Conservation (phyloP, 176 grass and related monocot genomes). For the Miscanthus lutarioriparius region DNA sequence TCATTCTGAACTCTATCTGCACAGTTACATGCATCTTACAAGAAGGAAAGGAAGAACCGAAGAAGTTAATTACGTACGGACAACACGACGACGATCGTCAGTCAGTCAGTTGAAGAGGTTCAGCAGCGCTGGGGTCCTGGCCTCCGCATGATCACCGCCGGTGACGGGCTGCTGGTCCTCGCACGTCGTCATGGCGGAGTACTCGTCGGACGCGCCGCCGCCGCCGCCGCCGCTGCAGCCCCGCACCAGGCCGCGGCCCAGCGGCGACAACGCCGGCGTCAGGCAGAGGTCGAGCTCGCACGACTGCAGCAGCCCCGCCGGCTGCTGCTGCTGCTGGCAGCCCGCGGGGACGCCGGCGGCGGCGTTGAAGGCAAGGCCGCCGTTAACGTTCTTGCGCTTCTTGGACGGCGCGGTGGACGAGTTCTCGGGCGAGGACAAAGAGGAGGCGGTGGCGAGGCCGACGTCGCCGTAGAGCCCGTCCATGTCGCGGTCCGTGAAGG, state of each 20-base stretch:
- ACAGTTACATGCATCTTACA: conserved; percentile 16
- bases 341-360: neutral
- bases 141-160: conserved; percentile 18
- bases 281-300: conserved; percentile 74
- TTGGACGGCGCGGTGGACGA: conserved; percentile 37
- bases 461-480: conserved; percentile 49
- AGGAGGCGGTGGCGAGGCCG: neutral
- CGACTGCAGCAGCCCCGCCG: neutral
- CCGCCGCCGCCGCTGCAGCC: too few relatives aligned
- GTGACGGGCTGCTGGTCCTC: conserved; percentile 6
- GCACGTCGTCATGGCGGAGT: conserved; percentile 65
- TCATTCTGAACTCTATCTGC: neutral
- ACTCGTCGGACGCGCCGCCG: conserved; percentile 51
- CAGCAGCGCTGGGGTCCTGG: conserved; percentile 39
- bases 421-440: conserved; percentile 29
- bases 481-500: conserved; percentile 51
- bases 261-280: conserved; percentile 17
- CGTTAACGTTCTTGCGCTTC: conserved; percentile 29
- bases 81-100: neutral
- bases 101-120: conserved; percentile 54
- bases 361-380: too few relatives aligned
- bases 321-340: neutral
- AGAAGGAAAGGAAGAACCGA: neutral
- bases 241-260: neutral
- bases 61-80: neutral